A percentile compares a stretch with the other conserved stretches of the same genome.
Evolutionary conservation across 2,329 filamentous ascomycete genomes (phyloP).

Genomic region (Exserohilum rostratum): DNA sequence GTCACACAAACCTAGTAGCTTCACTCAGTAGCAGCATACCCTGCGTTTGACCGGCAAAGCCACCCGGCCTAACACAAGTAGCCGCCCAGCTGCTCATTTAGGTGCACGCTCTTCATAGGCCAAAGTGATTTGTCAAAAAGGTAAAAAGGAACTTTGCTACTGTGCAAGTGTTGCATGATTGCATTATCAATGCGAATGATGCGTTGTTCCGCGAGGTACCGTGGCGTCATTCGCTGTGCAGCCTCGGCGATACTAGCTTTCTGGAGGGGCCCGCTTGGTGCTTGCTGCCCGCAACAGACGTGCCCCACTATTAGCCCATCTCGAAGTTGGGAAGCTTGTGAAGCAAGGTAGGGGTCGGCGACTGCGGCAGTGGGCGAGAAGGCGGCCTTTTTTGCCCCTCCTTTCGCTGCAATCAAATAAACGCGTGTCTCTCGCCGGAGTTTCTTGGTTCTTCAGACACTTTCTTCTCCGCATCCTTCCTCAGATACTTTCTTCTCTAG

Average conservation of each 20-base stretch:
- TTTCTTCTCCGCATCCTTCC: background rate
- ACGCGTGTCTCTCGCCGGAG: background rate
- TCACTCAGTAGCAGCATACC: too few species aligned
- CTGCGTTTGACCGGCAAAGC: background rate
- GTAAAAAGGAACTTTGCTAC: background rate
- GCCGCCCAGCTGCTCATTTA: background rate
- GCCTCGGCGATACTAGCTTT: background rate
- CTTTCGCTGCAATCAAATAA: background rate
- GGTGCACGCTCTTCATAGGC: constrained; percentile 19
- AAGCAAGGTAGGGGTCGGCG: constrained; percentile 10
- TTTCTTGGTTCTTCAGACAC: background rate
- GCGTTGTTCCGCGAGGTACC: constrained; percentile 11
- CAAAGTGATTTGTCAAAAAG: constrained; percentile 23
- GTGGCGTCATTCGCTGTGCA: constrained; percentile 11
- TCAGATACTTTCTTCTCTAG: background rate
- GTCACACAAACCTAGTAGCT: too few species aligned
- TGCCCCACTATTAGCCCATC: constrained; percentile 20
- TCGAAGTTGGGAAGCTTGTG: constrained; percentile 23
- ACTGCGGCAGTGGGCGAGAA: background rate
- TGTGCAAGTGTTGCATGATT: background rate
- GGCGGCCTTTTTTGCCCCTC: constrained; percentile 14
- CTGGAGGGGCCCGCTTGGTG: constrained; percentile 2
- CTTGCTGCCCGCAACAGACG: too few species aligned
- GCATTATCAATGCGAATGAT: background rate
- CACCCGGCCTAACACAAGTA: background rate